Conservation (phyloP, 495 filamentous ascomycete genomes). For the Lophiotrema nucula region DNA sequence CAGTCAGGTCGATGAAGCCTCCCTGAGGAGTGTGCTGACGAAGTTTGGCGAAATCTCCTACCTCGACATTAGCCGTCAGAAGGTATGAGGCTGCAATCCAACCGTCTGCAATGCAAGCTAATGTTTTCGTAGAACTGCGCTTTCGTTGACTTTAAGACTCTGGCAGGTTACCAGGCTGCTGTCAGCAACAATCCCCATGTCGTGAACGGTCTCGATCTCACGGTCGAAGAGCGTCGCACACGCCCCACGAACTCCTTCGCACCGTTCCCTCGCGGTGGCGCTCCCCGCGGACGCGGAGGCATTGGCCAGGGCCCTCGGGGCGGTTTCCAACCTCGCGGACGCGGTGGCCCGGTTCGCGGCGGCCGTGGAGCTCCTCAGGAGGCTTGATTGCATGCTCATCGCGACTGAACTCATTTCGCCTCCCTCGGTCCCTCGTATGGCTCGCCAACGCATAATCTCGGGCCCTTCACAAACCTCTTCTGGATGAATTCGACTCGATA, state of each 20-base stretch:
- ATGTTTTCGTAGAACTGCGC: slow-evolving; percentile 73
- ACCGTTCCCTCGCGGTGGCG: slow-evolving; percentile 32
- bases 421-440: not conserved
- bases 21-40: slow-evolving; percentile 62
- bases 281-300: slow-evolving; percentile 54
- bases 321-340: slow-evolving; percentile 51
- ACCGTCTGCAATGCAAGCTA: slow-evolving; percentile 6
- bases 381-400: slow-evolving; percentile 19
- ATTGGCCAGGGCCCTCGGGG: slow-evolving; percentile 50
- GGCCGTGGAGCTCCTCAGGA: slow-evolving; percentile 53
- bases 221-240: slow-evolving; percentile 84
- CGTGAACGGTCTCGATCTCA: slow-evolving; percentile 74
- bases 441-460: not conserved
- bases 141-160: slow-evolving; percentile 86
- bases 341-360: slow-evolving; percentile 40
- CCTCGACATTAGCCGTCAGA: slow-evolving; percentile 84
- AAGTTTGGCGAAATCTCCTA: slow-evolving; percentile 78
- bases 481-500: slow-evolving; percentile 9
- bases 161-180: slow-evolving; percentile 75
- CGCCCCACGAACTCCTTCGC: slow-evolving; percentile 62
- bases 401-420: not conserved
- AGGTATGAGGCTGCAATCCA: slow-evolving; percentile 61
- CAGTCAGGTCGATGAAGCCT: slow-evolving; percentile 70
- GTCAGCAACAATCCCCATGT: slow-evolving; percentile 81
- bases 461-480: slow-evolving; percentile 2